Conservation (phyloP, 768 basidiomycete genomes). For the Coprinopsis strossmayeri region DNA sequence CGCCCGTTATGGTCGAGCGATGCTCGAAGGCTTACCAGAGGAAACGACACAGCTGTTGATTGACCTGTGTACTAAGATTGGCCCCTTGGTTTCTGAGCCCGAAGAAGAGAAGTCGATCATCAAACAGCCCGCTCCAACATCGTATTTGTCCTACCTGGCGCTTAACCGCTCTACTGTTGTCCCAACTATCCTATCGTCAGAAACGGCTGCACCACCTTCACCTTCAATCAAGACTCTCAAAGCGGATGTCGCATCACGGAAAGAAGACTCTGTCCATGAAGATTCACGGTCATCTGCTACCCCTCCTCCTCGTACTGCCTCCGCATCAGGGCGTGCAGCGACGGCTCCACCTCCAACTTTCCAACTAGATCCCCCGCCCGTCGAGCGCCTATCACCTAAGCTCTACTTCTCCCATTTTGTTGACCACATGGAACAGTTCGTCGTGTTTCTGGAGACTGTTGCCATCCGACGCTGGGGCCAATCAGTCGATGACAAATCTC, state of each 20-base stretch:
- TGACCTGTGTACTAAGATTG: constrained; percentile 78
- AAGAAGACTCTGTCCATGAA: constrained; percentile 31
- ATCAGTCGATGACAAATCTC: constrained; percentile 36
- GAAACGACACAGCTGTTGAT: constrained; percentile 90
- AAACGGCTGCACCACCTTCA: constrained; percentile 32
- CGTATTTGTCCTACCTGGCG: constrained; percentile 78
- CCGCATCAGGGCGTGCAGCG: constrained; percentile 2
- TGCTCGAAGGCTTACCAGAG: constrained; percentile 76
- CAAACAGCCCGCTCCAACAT: constrained; percentile 26
- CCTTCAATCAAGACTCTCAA: constrained; percentile 42
- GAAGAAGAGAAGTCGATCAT: constrained; percentile 26
- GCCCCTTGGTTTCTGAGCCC: constrained; percentile 35
- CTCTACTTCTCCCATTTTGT: constrained; percentile 94
- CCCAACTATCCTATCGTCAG: constrained; percentile 31
- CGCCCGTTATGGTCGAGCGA: constrained; percentile 79
- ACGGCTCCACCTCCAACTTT: constrained; percentile 10
- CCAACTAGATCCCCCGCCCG: constrained; percentile 23
- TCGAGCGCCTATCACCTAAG: constrained; percentile 68
- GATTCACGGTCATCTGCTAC: constrained; percentile 23
- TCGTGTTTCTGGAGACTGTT: constrained; percentile 84
- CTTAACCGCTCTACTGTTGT: constrained; percentile 51
- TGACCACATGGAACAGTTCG: constrained; percentile 78
- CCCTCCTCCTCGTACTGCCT: constrained; percentile 25
- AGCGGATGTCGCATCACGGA: constrained; percentile 27
- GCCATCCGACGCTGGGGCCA: constrained; percentile 78